Percentiles rank a stretch among this genome's conserved stretches.
phyloP scores from a whole-genome alignment of 2,329 filamentous ascomycete species.

The Samsoniella hepiali region DNA sequence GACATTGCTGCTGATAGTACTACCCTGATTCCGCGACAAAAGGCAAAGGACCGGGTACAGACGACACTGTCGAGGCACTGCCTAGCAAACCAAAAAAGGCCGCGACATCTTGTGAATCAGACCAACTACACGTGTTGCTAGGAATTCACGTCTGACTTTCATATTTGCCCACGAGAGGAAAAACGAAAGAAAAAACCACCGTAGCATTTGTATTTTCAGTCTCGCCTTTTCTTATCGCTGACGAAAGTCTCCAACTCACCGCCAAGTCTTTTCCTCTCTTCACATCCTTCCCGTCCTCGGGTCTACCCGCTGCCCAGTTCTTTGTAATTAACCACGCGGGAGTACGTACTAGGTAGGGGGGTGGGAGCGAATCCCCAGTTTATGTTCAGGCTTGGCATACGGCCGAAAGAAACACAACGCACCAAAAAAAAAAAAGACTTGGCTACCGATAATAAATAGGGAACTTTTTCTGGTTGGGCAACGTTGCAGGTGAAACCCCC shows the following conservation, averaged over 20 bases:
- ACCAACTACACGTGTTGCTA: neutral
- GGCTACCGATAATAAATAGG: too few species aligned
- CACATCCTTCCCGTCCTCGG: neutral
- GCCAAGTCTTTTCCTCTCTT: neutral
- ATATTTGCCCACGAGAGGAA: too few species aligned
- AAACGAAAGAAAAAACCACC: neutral
- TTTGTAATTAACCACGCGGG: neutral
- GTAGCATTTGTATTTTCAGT: neutral
- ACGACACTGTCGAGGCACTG: too few species aligned
- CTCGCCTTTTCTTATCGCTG: neutral
- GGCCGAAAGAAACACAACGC: neutral
- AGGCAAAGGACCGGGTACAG: neutral
- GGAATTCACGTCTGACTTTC: neutral
- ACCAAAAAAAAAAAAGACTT: too few species aligned
- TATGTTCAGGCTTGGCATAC: slow-evolving; percentile 1
- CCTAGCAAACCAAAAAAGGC: neutral
- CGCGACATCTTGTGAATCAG: neutral
- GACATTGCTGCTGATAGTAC: neutral
- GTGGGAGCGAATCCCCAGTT: neutral
- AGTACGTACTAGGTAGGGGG: neutral
- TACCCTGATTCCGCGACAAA: slow-evolving; percentile 1
- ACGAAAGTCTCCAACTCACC: slow-evolving; percentile 7
- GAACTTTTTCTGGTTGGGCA: neutral
- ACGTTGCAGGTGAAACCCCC: neutral
- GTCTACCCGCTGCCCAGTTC: neutral